Evolutionary conservation across 2,329 filamentous ascomycete species (phyloP).

Genomic region (Aspergillus brasiliensis): DNA sequence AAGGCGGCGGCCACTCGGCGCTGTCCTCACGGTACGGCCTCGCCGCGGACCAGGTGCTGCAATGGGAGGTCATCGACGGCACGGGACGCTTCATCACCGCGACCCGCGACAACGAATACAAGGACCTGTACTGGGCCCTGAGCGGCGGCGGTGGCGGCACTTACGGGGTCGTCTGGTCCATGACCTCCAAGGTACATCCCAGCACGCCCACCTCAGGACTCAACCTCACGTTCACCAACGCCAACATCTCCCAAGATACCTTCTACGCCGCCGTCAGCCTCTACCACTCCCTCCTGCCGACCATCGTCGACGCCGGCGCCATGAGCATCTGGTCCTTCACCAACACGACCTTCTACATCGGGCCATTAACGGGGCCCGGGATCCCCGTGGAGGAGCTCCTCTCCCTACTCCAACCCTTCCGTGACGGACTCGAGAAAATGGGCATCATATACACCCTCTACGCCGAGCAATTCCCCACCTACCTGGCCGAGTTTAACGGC

Average conservation of each 20-base stretch:
- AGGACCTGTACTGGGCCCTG: slow-evolving; percentile 24
- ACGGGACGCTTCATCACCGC: slow-evolving; percentile 24
- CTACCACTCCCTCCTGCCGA: slow-evolving; percentile 51
- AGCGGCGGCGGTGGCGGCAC: slow-evolving; percentile 22
- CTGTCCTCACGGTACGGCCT: slow-evolving; percentile 60
- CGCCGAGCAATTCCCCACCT: slow-evolving; percentile 34
- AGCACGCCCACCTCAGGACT: slow-evolving; percentile 49
- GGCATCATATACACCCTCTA: slow-evolving; percentile 36
- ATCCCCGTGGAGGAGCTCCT: slow-evolving; percentile 48
- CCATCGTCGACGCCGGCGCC: slow-evolving; percentile 53
- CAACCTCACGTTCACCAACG: slow-evolving; percentile 45
- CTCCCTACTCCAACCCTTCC: slow-evolving; percentile 51
- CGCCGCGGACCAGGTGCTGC: slow-evolving; percentile 54
- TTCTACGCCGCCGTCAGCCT: slow-evolving; percentile 56
- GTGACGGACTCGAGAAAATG: slow-evolving; percentile 40
- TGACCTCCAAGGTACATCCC: slow-evolving; percentile 57
- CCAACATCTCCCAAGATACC: slow-evolving; percentile 40
- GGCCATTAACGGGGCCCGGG: slow-evolving; percentile 52
- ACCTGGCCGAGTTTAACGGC: slow-evolving; percentile 34
- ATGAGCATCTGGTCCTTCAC: slow-evolving; percentile 56
- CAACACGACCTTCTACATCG: slow-evolving; percentile 52
- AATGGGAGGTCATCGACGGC: slow-evolving; percentile 52
- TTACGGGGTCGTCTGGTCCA: slow-evolving; percentile 51
- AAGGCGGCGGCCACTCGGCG: slow-evolving; percentile 62
- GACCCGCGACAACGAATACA: slow-evolving; percentile 26